Evolutionary conservation across 257 asterid genomes (phyloP).

Genomic region (Rauvolfia tetraphylla): DNA sequence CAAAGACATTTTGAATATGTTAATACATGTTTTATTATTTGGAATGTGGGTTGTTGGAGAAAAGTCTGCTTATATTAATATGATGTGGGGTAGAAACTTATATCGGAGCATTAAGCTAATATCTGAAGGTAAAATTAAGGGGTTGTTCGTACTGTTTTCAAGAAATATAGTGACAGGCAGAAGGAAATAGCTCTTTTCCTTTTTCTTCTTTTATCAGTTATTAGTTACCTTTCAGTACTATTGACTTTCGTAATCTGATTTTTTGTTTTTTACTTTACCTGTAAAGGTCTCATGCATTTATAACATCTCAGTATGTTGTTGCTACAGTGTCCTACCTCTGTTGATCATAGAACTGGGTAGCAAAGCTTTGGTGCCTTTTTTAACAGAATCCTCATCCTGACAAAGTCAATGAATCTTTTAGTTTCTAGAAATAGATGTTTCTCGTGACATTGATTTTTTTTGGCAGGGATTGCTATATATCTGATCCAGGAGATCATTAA

Average conservation of each 20-base stretch:
- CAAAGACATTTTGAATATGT: background rate
- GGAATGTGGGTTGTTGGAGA: background rate
- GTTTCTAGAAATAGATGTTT: background rate
- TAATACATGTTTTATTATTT: background rate
- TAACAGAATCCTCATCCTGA: background rate
- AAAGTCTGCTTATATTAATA: background rate
- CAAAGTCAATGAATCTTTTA: background rate
- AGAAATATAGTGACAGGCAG: background rate
- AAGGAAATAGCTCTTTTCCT: background rate
- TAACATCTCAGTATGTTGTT: background rate
- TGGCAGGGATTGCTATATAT: constrained; percentile 62
- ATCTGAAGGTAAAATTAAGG: background rate
- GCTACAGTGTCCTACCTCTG: background rate
- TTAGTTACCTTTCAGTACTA: background rate
- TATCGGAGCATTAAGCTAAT: background rate
- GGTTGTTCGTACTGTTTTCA: background rate
- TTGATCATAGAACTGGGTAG: background rate
- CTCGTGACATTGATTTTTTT: constrained; percentile 4
- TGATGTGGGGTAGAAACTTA: background rate
- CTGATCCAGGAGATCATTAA: constrained; percentile 47
- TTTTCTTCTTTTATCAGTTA: background rate
- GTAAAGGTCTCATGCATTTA: background rate
- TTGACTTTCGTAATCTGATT: background rate
- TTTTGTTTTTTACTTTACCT: no score
- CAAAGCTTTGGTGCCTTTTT: background rate